Conservation (phyloP, 805 yeast genomes). For the Yarrowia sp. region DNA sequence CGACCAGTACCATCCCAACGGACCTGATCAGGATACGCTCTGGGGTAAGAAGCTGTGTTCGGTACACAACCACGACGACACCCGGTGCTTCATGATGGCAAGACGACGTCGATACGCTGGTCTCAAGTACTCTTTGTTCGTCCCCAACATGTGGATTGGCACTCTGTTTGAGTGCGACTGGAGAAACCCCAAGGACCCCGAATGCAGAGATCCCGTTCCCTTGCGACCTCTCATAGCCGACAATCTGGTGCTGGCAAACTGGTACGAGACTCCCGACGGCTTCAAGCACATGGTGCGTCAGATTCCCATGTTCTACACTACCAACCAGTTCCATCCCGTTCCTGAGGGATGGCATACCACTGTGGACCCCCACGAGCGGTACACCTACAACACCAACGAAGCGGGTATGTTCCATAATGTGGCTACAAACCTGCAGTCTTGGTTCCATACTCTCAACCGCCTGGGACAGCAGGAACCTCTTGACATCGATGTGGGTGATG, state of each 20-base stretch:
- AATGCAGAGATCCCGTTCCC: slow-evolving; percentile 29
- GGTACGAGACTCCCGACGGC: slow-evolving; percentile 28
- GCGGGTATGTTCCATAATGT: not conserved
- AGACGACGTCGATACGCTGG: slow-evolving; percentile 28
- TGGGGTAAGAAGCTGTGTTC: slow-evolving; percentile 33
- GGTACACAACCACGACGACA: slow-evolving; percentile 4
- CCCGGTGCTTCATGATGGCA: slow-evolving; percentile 32
- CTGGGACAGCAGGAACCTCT: slow-evolving; percentile 16
- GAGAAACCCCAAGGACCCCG: slow-evolving; percentile 14
- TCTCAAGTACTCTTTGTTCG: slow-evolving; percentile 8
- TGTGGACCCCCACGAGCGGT: slow-evolving; percentile 6
- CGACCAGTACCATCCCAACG: slow-evolving; percentile 30
- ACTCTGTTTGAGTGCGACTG: slow-evolving; percentile 31
- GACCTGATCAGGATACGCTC: slow-evolving; percentile 24
- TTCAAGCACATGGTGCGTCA: slow-evolving; percentile 24
- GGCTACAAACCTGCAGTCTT: slow-evolving; percentile 4
- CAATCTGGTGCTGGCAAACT: slow-evolving; percentile 28
- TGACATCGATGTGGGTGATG: slow-evolving; percentile 11
- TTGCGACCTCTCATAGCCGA: slow-evolving; percentile 31
- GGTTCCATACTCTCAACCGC: not conserved
- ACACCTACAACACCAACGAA: not conserved
- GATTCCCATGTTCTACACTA: slow-evolving; percentile 26
- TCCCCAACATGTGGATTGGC: slow-evolving; percentile 33
- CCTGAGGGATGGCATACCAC: not conserved
- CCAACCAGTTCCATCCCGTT: slow-evolving; percentile 5